phyloP scores from a whole-genome alignment of 495 filamentous ascomycete species.

The Massariosphaeria phaeospora region DNA sequence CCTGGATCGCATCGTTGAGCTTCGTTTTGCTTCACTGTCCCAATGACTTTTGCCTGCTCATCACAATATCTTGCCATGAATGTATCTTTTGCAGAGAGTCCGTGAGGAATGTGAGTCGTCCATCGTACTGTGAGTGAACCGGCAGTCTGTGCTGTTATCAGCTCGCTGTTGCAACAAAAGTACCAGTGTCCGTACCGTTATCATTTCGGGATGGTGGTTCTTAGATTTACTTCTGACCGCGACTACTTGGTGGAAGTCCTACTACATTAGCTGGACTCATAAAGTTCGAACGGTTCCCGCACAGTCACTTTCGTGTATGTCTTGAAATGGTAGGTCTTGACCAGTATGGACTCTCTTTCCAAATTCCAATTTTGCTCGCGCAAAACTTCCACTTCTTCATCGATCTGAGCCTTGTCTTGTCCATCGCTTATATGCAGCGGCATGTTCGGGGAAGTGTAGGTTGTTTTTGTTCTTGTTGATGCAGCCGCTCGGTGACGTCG shows the following conservation, averaged over 20 bases:
- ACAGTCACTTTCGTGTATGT: slow-evolving; percentile 6
- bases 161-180: not conserved
- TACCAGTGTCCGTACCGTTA: not conserved
- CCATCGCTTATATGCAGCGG: not conserved
- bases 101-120: slow-evolving; percentile 1
- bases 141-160: not conserved
- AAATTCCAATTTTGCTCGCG: not conserved
- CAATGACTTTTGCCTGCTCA: not conserved
- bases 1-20: not conserved
- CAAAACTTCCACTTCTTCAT: not conserved
- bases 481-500: not conserved
- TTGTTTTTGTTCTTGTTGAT: not conserved
- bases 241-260: not conserved
- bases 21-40: not conserved
- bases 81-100: not conserved
- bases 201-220: not conserved
- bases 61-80: slow-evolving; percentile 5
- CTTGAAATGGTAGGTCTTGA: slow-evolving; percentile 3
- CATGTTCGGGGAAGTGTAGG: not conserved
- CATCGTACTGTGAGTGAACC: not conserved
- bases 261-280: not conserved
- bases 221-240: not conserved
- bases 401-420: not conserved
- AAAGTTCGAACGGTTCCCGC: not conserved
- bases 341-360: not conserved